Evolutionary conservation across 345 rosid genomes (phyloP).

Genomic region (Murraya paniculata): DNA sequence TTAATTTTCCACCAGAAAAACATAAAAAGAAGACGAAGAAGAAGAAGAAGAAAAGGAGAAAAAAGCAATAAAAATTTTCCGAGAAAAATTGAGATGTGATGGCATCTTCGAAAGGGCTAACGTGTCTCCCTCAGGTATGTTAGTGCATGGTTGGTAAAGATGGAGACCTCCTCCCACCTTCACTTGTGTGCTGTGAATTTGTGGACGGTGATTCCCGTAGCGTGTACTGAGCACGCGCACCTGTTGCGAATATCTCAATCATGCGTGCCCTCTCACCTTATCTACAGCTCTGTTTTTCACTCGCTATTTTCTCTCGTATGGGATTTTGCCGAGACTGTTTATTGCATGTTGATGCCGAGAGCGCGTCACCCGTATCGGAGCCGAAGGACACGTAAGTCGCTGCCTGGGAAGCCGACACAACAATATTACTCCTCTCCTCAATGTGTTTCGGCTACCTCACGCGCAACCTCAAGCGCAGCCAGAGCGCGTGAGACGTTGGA

Average conservation of each 20-base stretch:
- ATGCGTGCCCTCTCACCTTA: not conserved
- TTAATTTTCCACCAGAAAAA: not conserved
- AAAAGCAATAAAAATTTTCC: not conserved
- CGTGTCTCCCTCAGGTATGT: slow-evolving; percentile 3
- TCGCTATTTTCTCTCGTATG: not conserved
- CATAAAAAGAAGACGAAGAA: no score
- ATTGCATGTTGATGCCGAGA: slow-evolving; percentile 31
- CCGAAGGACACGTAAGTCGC: slow-evolving; percentile 28
- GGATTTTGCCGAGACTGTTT: not conserved
- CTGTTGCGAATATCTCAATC: slow-evolving; percentile 1
- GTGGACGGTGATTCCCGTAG: not conserved
- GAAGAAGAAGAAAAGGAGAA: not conserved
- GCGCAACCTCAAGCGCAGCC: not conserved
- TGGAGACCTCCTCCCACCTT: slow-evolving; percentile 1
- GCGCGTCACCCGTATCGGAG: slow-evolving; percentile 43
- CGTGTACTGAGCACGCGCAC: slow-evolving; percentile 1
- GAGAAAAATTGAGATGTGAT: slow-evolving; percentile 6
- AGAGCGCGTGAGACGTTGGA: slow-evolving; percentile 28
- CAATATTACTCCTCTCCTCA: not conserved
- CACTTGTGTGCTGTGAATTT: no score
- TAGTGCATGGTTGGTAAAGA: slow-evolving; percentile 12
- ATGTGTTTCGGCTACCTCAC: not conserved
- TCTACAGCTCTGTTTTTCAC: not conserved
- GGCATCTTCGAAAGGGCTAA: not conserved
- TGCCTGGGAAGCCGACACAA: slow-evolving; percentile 34